A percentile compares a stretch with the other conserved stretches of the same genome.
These are phyloP conservation scores for Tulasnella sp. DNA, from an alignment of 768 basidiomycete species.

Conservation along the genomic window DNA sequence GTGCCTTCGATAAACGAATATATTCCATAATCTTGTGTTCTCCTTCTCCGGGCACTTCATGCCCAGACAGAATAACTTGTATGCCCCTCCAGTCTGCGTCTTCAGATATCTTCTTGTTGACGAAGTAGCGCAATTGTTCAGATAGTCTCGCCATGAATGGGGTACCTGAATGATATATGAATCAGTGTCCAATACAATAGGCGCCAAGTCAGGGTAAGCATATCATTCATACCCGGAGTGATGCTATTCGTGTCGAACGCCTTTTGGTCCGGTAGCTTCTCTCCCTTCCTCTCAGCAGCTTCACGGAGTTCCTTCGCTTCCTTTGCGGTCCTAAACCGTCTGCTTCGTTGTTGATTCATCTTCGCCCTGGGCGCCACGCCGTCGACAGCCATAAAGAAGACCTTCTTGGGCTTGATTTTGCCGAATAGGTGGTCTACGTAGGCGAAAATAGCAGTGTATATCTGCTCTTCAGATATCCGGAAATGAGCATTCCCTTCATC, in stretches of 20 bases:
- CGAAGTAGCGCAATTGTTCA: slow-evolving; percentile 83
- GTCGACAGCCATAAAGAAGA: slow-evolving; percentile 98
- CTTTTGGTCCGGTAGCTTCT: slow-evolving; percentile 83
- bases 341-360: slow-evolving; percentile 96
- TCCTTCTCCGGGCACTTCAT: slow-evolving; percentile 97
- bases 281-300: slow-evolving; percentile 79
- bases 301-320: slow-evolving; percentile 79
- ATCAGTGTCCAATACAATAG: too few relatives aligned
- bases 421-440: slow-evolving; percentile 95
- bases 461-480: slow-evolving; percentile 90
- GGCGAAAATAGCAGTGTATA: slow-evolving; percentile 91
- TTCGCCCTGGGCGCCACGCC: slow-evolving; percentile 95
- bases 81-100: slow-evolving; percentile 92
- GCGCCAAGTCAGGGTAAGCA: too few relatives aligned
- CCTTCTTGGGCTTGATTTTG: slow-evolving; percentile 94
- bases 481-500: slow-evolving; percentile 95
- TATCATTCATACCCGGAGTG: slow-evolving; percentile 80
- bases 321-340: slow-evolving; percentile 88
- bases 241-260: slow-evolving; percentile 99
- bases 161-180: slow-evolving; percentile 44
- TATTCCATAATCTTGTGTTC: slow-evolving; percentile 99
- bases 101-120: slow-evolving; percentile 96
- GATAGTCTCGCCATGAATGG: slow-evolving; percentile 93
- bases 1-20: slow-evolving; percentile 86
- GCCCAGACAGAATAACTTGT: slow-evolving; percentile 86